Conservation (phyloP, 305 asterid genomes). For the Euphrasia arctica region DNA sequence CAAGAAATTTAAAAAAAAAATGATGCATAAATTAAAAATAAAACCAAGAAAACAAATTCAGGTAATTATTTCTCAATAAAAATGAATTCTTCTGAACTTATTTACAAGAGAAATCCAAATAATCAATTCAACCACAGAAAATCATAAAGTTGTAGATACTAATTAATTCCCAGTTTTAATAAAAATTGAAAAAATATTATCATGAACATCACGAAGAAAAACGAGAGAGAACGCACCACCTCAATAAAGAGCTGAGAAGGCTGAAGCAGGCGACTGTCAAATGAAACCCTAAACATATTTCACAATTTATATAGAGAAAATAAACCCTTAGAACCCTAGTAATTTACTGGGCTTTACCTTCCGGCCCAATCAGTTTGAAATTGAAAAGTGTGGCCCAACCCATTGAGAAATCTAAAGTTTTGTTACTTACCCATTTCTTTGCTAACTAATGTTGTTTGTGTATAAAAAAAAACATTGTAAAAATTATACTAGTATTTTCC, state of each 20-base stretch:
- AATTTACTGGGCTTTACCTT: background rate
- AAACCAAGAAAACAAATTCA: too few relatives aligned
- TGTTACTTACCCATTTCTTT: too few relatives aligned
- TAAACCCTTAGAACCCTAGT: background rate
- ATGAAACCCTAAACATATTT: background rate
- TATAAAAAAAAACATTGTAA: too few relatives aligned
- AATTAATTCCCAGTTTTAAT: background rate
- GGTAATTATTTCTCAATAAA: too few relatives aligned
- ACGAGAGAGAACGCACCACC: background rate
- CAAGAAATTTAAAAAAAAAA: too few relatives aligned
- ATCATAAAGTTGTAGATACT: too few relatives aligned
- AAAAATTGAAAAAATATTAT: too few relatives aligned
- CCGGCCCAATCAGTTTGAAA: background rate
- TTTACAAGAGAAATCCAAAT: background rate
- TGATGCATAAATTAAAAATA: background rate
- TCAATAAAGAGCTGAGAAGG: background rate
- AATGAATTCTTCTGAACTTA: too few relatives aligned
- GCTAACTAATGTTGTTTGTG: too few relatives aligned
- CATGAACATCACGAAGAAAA: background rate
- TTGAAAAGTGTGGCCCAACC: background rate
- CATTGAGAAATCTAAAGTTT: background rate
- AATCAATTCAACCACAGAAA: too few relatives aligned
- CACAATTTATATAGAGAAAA: background rate
- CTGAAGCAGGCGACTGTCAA: background rate
- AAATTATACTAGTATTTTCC: too few relatives aligned